Evolutionary conservation across 768 basidiomycete species (phyloP), one percentile per base, ranked within the genome.

Genomic region (Pisolithus sp.): DNA sequence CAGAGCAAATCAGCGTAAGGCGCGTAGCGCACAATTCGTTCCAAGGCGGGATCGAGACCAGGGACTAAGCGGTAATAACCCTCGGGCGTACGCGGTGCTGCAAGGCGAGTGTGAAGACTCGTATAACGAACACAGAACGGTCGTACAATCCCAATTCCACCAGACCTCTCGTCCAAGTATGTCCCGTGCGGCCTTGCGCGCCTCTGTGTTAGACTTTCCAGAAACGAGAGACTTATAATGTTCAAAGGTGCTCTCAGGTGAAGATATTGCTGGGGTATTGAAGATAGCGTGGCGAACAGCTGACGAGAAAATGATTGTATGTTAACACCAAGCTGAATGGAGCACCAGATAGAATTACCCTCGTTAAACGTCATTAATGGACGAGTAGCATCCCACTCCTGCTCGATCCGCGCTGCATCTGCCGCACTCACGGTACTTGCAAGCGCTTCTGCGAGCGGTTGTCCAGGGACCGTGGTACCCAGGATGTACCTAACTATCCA

Each of bases 111-210:
- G 53, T 30, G 47, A 48, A 17, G 0, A 12, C 26, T 43, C 53
- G 44, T 62, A 40, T 12, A 26, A 1, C 1, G 30, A 34, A 39
- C 5, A 23, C 40, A 20, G 37, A 42, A n/a, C 48, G 48, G 5
- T 73, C 86, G 58, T 62, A 89, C 89, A 71, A 68, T 93, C 89
- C 78, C 91, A 93, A 62, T 92, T 84, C 93, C 93, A 95, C 62
- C 74, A 80, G n/a, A 94, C 76, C 49, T 74, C 74, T 53, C 75
- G 68, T 4, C 66, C 66, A 26, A 91, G 65, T 44, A 92, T 79
- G 48, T 89, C 85, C 41, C 74, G 73, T n/a, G 92, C 93, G 49
- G 86, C 72, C 13, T 73, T 74, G 2, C 89, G 80, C 7, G 88
- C 83, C 52, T 89, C 85, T 10, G 71, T 67, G 60, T 86, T 89